phyloP scores from a whole-genome alignment of 1,284 basidiomycete species.

The Puccinia triticina region DNA sequence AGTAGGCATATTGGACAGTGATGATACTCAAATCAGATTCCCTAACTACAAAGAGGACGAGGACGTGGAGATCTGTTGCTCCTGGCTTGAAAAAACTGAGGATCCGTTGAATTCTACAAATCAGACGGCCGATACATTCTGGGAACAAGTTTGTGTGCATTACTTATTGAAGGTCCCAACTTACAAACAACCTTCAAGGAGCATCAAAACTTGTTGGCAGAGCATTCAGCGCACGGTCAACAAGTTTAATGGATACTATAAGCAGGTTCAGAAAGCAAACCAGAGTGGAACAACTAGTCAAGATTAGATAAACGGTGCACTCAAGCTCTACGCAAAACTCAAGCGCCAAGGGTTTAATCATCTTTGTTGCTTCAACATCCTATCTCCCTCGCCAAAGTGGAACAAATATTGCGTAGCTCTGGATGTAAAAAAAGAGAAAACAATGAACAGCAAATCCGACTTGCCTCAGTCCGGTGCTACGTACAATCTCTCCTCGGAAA shows the following conservation, averaged over 20 bases:
- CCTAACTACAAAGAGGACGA: too few relatives aligned
- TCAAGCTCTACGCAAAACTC: neutral
- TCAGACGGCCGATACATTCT: neutral
- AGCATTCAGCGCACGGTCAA: slow-evolving; percentile 1
- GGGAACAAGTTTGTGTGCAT: neutral
- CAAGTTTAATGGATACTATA: slow-evolving; percentile 4
- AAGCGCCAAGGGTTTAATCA: neutral
- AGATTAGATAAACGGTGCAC: neutral
- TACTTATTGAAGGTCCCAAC: neutral
- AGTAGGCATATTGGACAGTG: too few relatives aligned
- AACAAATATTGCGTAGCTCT: neutral
- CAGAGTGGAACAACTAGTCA: neutral
- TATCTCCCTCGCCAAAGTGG: neutral
- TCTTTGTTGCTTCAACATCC: neutral
- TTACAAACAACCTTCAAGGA: neutral
- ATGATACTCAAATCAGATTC: too few relatives aligned
- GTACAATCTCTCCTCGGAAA: too few relatives aligned
- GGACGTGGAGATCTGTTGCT: too few relatives aligned
- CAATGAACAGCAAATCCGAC: too few relatives aligned
- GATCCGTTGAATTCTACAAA: slow-evolving; percentile 8
- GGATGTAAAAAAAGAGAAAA: neutral
- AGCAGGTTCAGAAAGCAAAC: neutral
- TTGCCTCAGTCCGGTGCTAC: too few relatives aligned
- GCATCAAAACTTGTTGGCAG: slow-evolving; percentile 19
- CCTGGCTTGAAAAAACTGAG: slow-evolving; percentile 1